Base-by-base conservation (phyloP, 495 filamentous ascomycete genomes). In the Saxispiralis lemnorum region DNA sequence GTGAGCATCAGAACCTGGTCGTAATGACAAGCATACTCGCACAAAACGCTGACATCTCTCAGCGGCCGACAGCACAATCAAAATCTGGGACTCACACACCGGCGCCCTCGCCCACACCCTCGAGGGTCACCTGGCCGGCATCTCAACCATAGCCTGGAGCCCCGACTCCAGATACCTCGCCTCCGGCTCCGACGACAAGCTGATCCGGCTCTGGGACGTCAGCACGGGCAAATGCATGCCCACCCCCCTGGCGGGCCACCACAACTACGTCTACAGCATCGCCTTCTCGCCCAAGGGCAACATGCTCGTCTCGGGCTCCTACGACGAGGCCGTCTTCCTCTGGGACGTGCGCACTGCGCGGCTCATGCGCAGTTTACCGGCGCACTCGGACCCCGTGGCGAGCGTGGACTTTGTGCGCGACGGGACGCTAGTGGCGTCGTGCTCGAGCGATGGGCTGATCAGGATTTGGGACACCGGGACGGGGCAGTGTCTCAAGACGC, bases 201-300 rank as follows among this genome's bases (percentile, higher is more conserved):
- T 81, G 0, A 95, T 97, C 45, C 73, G 89, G 1, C 66, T 96
- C 4, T 97, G 89, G 89, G 80, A 94, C 58, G 69, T 83, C 14
- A 63, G 73, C 12, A 88, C 82, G 0, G 78, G 66, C 50, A 72
- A 77, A 68, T 56, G 78, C 51, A 66, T 79, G 59, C 63, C 70
- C 0, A 64, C 62, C 17, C 75, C 81, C 7, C 68, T 95, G 49
- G 60, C 76, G 24, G 87, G 89, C 34, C 89, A 97, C 57, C 87
- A 95, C 57, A 95, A 87, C 57, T 95, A 94, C 65, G 78, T 97
- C 35, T 94, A 88, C 61, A 78, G 78, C 31, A 69, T 97, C 38
- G 84, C 87, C 16, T 97, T 95, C 61, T 83, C 82, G 13, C 89
- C 92, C 1, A 93, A 93, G 61, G 92, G 89, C 31, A 96, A 95